Evolutionary conservation across 306 rosid genomes (phyloP), one percentile per base, ranked within the genome.

Genomic region (Alnus rubra): DNA sequence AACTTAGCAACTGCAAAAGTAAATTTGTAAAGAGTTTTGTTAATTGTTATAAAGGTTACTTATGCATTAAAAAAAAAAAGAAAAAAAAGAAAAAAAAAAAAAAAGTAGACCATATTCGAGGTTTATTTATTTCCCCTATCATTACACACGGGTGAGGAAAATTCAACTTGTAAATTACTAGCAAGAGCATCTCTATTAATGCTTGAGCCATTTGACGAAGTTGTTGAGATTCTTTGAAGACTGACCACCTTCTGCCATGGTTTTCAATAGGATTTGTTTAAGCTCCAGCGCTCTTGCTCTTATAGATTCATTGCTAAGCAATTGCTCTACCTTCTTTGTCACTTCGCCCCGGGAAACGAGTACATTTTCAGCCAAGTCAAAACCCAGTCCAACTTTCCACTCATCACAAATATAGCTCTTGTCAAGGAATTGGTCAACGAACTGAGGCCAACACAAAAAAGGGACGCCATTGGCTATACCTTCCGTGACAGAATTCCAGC

Each of bases 401-500:
- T 52, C 49, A 62, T 23, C 28, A 23, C 28, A 23, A 23, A 23
- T 23, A 23, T 23, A 23, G 28, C 28, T 23, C 28, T 23, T 84
- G 37, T 83, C 16, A 11, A 76, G 3, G 49, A 63, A 8, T 51
- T 83, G 81, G 5, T 83, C 81, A 12, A 59, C 74, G 52, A 71
- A 79, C 72, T 60, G 71, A 15, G 87, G 84, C 81, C 87, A 79
- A 48, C 84, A 83, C 73, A 88, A 60, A 48, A 85, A 88, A 73
- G 88, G 88, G 2, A 83, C 76, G 1, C 80, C 67, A 79, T 53
- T 30, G 49, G n/a, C 28, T 18, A 82, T 33, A 19, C 86, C 84
- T 62, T 87, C 89, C 0, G 83, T 60, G 0, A 79, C 79, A 4
- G 90, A 89, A 52, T 87, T 89, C 92, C 90, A 89, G 37, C 90